A percentile compares a stretch with the other conserved stretches of the same genome.
phyloP scores from a whole-genome alignment of 106 monocot species.

The Allium sativum region DNA sequence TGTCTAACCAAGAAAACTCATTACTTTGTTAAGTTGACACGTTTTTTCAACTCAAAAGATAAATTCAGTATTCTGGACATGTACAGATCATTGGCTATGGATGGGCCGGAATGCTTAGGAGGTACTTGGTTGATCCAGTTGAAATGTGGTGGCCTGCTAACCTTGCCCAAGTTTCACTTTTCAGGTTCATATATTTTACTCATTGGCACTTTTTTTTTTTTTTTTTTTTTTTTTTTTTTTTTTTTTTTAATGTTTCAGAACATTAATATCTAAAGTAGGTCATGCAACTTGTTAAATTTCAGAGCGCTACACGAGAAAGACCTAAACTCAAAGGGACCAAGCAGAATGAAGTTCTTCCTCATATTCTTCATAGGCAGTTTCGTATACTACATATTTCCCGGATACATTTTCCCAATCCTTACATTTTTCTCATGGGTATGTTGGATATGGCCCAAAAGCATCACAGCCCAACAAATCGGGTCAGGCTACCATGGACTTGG shows the following conservation, averaged over 20 bases:
- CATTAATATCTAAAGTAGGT: not conserved
- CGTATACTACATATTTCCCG: slow-evolving; percentile 50
- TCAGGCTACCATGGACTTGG: slow-evolving; percentile 63
- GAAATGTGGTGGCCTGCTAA: slow-evolving; percentile 82
- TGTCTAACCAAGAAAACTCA: not conserved
- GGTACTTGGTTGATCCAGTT: slow-evolving; percentile 40
- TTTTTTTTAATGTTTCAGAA: not conserved
- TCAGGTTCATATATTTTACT: slow-evolving; percentile 25
- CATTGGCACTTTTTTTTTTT: not conserved
- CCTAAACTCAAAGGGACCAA: slow-evolving; percentile 18
- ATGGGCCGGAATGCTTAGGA: slow-evolving; percentile 66
- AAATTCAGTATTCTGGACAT: not conserved
- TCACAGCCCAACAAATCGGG: slow-evolving; percentile 63
- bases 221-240: no score
- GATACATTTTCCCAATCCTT: slow-evolving; percentile 56
- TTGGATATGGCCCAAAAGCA: slow-evolving; percentile 47
- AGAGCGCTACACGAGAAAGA: slow-evolving; percentile 70
- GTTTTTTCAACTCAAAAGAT: not conserved
- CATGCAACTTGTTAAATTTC: slow-evolving; percentile 3
- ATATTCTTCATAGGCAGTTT: slow-evolving; percentile 49
- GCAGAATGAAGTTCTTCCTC: slow-evolving; percentile 59
- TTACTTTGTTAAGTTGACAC: no score
- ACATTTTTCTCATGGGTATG: slow-evolving; percentile 78
- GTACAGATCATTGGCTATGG: slow-evolving; percentile 57
- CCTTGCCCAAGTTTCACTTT: slow-evolving; percentile 63